These are phyloP conservation scores for Backusella australiensis DNA, from an alignment of 192 early-diverging fungal species.

Conservation along the genomic window DNA sequence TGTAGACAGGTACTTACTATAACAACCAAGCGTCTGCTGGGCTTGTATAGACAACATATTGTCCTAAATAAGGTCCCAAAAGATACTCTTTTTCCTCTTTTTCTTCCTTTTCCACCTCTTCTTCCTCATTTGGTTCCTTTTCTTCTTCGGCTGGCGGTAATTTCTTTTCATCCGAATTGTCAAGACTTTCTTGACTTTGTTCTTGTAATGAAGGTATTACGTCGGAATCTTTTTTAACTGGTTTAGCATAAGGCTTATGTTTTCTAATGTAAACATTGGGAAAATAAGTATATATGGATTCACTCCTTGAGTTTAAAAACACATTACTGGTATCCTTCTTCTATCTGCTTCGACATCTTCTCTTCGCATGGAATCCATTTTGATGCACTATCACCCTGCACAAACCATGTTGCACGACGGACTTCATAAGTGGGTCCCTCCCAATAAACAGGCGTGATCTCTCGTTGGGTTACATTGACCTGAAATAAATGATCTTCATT, in stretches of 20 bases:
- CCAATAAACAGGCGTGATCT: constrained; percentile 79
- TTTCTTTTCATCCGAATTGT: background rate
- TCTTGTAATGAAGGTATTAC: background rate
- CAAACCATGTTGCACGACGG: constrained; percentile 82
- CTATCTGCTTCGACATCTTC: constrained; percentile 74
- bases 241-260: constrained; percentile 9
- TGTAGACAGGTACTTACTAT: constrained; percentile 29
- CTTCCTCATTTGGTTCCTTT: background rate
- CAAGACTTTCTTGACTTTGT: background rate
- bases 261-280: background rate
- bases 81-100: constrained; percentile 42
- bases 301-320: too few species aligned
- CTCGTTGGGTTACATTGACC: constrained; percentile 67
- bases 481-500: constrained; percentile 82
- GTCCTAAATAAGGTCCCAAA: constrained; percentile 72
- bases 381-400: constrained; percentile 49
- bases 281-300: background rate
- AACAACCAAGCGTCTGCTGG: constrained; percentile 59
- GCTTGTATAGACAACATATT: constrained; percentile 72
- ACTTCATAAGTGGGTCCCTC: constrained; percentile 78
- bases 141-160: background rate
- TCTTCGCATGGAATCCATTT: constrained; percentile 81
- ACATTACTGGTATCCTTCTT: constrained; percentile 69
- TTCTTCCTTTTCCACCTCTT: background rate
- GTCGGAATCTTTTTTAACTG: background rate